Base-by-base conservation (phyloP, 2,329 filamentous ascomycete genomes). In the Geosmithia morbida region DNA sequence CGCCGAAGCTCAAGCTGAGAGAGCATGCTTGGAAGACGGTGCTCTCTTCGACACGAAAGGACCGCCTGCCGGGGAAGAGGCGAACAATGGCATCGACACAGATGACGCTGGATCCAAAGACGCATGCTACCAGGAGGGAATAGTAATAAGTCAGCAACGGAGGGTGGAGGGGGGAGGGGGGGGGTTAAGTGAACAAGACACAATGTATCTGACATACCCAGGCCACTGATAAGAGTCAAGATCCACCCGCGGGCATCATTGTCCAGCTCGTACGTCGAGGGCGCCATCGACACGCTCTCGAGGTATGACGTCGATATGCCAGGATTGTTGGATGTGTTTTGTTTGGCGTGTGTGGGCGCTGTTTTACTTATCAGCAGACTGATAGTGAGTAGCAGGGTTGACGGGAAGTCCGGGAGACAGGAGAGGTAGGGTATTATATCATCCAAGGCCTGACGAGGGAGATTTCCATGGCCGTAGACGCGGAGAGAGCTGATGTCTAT, bases 211-310 rank as follows among this genome's bases (percentile, higher is more conserved):
- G 49, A 70, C 74, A 49, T 56, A 81, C 78, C 78, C 52, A 79
- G 66, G 48, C 88, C 80, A 59, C 88, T 94, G 64, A 89, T 87
- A 53, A 88, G 72, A 58, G 75, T 81, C 85, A 97, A 87, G 56
- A 97, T 83, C 90, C 90, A 97, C 57, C 92, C 90, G 53, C 88
- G 79, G 52, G 83, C 83, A 68, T 97, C 90, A 68, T 90, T 92
- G 61, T 80, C 74, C 53, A 84, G 59, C 37, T 57, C 63, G 46
- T 54, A 56, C 48, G 53, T 54, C 49, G 48, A 53, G 54, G 61
- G 48, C 47, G 62, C 61, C 67, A 72, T 57, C 59, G 54, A 52
- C 54, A 48, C 33, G n/a, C 7, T 22, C n/a, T 19, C 41, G 18
- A 41, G 39, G 16, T 16, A 42, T n/a, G 41, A 18, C 14, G 41